Base-by-base conservation (phyloP, 2,329 filamentous ascomycete genomes). In the Diplodia seriata region DNA sequence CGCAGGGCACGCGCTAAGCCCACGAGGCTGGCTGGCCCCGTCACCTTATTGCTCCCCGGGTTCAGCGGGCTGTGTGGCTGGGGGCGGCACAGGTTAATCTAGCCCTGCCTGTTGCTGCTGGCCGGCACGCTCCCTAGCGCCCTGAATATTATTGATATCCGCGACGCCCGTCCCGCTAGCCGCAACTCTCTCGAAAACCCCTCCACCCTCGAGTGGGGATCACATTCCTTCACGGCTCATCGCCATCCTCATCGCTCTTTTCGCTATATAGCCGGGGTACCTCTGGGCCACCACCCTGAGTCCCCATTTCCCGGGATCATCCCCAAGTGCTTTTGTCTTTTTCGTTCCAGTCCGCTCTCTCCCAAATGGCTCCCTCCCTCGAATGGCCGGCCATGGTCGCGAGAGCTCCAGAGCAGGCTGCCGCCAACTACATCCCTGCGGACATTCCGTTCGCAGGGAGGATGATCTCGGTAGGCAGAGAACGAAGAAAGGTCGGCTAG, bases 381-480 rank as follows among this genome's bases (percentile, higher is more conserved):
- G 56, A 61, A 61, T 61, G 38, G 56, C 38, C 36, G 57, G 26
- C 26, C 26, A 50, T 62, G 40, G 18, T 33, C 6, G 56, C 38
- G 9, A 33, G 57, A 15, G 57, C 23, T 18, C 18, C 9, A 3
- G 40, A 43, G 26, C 8, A 33, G 3, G 57, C 57, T 20, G 23
- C 40, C 18, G 15, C 57, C 4, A 31, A 62, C 40, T 50, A 31
- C 40, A 62, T 47, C n/a, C 71, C 69, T 40, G 72, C 71, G 12
- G 49, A 68, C 53, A 70, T 76, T 31, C 74, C 74, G 11, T 36
- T 71, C 6, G 71, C 69, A 6, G 74, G 74, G 8, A 69, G 72
- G 20, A 40, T 74, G 15, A 26, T 75, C 14, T 73, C 72, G 26
- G 68, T 73, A 29, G 67, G 72, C 29, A 68, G 75, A 20, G 71